Evolutionary conservation across 805 yeast genomes (phyloP), one percentile per base, ranked within the genome.

Genomic region (Kluyveromyces dobzhanskii): DNA sequence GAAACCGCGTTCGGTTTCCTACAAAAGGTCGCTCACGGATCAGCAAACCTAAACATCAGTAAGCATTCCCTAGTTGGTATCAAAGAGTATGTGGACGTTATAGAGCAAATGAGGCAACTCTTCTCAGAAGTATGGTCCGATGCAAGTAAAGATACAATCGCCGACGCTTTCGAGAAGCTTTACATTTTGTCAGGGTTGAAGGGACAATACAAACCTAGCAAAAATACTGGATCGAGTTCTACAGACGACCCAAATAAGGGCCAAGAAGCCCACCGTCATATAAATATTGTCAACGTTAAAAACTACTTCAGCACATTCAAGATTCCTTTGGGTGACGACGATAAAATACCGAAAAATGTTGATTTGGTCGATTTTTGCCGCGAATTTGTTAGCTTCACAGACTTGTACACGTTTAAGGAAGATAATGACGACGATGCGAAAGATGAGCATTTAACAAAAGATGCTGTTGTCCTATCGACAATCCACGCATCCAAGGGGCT

Each of bases 401-500:
- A 64, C 17, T 46, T 67, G 3, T 62, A 56, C 38, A 49, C 66
- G 2, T 51, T 49, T 2, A 50, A 58, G 24, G 48, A 51, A 3
- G 41, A 35, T 35, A 35, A 18, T 21, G 45, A 43, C 9, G 40
- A 42, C 12, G 37, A 34, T 9, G 19, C 17, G 13, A 23, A 26
- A 17, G 37, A 34, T 17, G 37, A 34, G n/a, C 29, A 34, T 24
- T 10, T 2, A 10, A 17, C 18, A 7, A 23, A 18, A 26, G 37
- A 34, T 24, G 37, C 37, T 3, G 69, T 76, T 1, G 61, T 72
- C 0, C 61, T 90, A 0, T 81, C 94, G 0, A 92, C 97, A 0
- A 81, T 90, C 10, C 98, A 90, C 56, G 85, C 87, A 0, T 78
- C 97, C 1, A 90, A 90, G 56, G 98, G 98, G 1, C 66, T 88